A percentile compares a stretch with the other conserved stretches of the same genome.
phyloP scores from a whole-genome alignment of 2,329 filamentous ascomycete genomes.

The Fusarium longipes region DNA sequence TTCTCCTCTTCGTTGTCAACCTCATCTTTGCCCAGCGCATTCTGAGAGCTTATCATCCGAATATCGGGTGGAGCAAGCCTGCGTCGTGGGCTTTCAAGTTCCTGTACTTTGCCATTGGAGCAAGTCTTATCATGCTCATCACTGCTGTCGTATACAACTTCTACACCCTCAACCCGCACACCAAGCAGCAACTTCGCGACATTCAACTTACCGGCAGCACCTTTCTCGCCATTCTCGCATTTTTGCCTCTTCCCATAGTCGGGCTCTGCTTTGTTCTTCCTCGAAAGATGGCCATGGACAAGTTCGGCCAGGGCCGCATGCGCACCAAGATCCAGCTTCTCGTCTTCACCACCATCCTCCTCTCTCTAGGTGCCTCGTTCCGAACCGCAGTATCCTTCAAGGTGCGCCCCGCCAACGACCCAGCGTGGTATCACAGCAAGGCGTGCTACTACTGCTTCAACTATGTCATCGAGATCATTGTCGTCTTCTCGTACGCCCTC shows the following conservation, averaged over 20 bases:
- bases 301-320: slow-evolving; percentile 72
- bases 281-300: slow-evolving; percentile 59
- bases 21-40: slow-evolving; percentile 81
- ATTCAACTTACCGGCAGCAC: slow-evolving; percentile 75
- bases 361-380: slow-evolving; percentile 77
- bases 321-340: slow-evolving; percentile 75
- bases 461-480: slow-evolving; percentile 77
- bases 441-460: slow-evolving; percentile 84
- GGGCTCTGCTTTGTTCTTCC: slow-evolving; percentile 62
- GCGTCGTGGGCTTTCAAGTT: slow-evolving; percentile 65
- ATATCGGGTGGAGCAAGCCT: slow-evolving; percentile 73
- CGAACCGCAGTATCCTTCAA: slow-evolving; percentile 70
- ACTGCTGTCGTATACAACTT: slow-evolving; percentile 71
- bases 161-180: slow-evolving; percentile 69
- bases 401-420: slow-evolving; percentile 60
- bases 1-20: slow-evolving; percentile 83
- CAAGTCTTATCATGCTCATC: slow-evolving; percentile 74
- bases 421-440: slow-evolving; percentile 77
- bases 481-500: slow-evolving; percentile 74
- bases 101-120: slow-evolving; percentile 67
- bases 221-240: slow-evolving; percentile 68
- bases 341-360: slow-evolving; percentile 65
- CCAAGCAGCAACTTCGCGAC: slow-evolving; percentile 64
- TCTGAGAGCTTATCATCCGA: slow-evolving; percentile 77
- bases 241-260: slow-evolving; percentile 69